phyloP scores from a whole-genome alignment of 2,329 filamentous ascomycete genomes.

The Fusarium tricinctum region DNA sequence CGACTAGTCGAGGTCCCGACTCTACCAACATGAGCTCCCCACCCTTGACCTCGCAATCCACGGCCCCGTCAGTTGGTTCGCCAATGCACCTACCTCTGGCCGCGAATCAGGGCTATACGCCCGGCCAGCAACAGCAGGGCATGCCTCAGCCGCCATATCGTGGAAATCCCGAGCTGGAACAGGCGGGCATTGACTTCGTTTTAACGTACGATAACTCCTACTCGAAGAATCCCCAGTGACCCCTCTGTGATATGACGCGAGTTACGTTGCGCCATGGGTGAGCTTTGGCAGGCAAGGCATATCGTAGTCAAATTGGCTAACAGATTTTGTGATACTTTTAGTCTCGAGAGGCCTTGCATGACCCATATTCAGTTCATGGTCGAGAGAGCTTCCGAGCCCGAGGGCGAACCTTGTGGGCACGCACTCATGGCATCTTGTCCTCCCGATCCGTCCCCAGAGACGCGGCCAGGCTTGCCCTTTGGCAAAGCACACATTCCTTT shows the following conservation, averaged over 20 bases:
- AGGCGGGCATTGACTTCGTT: slow-evolving; percentile 90
- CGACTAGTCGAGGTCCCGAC: slow-evolving; percentile 68
- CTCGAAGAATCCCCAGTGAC: slow-evolving; percentile 75
- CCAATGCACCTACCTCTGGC: slow-evolving; percentile 44
- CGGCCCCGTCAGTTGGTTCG: slow-evolving; percentile 57
- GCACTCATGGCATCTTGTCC: slow-evolving; percentile 94
- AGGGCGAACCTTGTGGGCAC: slow-evolving; percentile 84
- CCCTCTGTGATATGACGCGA: slow-evolving; percentile 63
- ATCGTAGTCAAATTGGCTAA: slow-evolving; percentile 57
- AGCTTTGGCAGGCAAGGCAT: slow-evolving; percentile 41
- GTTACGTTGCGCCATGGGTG: slow-evolving; percentile 39
- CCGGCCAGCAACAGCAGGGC: slow-evolving; percentile 52
- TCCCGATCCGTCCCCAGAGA: slow-evolving; percentile 71
- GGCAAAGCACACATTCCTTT: slow-evolving; percentile 60
- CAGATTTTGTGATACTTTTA: slow-evolving; percentile 65
- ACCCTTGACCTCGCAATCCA: slow-evolving; percentile 61
- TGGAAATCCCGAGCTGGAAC: slow-evolving; percentile 77
- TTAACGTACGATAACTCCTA: slow-evolving; percentile 81
- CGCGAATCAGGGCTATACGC: slow-evolving; percentile 47
- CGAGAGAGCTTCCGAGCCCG: slow-evolving; percentile 69
- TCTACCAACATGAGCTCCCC: slow-evolving; percentile 64
- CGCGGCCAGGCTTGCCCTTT: slow-evolving; percentile 67
- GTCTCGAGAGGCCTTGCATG: slow-evolving; percentile 93
- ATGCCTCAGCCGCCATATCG: slow-evolving; percentile 46
- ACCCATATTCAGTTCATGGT: slow-evolving; percentile 87